Evolutionary conservation across 2,329 filamentous ascomycete genomes (phyloP), one percentile per base, ranked within the genome.

Genomic region (Berkeleyomyces rouxiae): DNA sequence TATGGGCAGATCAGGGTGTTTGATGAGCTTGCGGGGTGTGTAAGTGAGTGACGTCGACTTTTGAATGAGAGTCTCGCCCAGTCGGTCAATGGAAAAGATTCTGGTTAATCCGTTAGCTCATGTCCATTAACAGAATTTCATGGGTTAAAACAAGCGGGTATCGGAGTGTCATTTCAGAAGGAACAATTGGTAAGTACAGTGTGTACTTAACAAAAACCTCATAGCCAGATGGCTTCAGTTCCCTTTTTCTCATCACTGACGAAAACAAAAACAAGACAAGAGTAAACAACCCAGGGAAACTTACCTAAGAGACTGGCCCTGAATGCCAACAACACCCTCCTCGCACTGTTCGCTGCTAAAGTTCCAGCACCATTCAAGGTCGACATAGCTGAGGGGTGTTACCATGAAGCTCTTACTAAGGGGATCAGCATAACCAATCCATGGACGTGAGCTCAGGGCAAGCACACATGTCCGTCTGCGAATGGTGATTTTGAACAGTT

Each of bases 291-390:
- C 11, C 9, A 53, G 37, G 42, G 44, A 65, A 2, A 31, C 58
- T 73, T 84, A 95, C 90, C 90, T 82, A 67, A 95, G 74, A 71
- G 90, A 93, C 72, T 92, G 87, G 58, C 85, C 89, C 74, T 95
- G 88, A 65, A 96, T 92, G 65, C 90, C 91, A 61, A 96, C 92
- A 79, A 96, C 92, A 63, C 91, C 91, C 74, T 96, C 88, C 51
- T 87, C 84, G 69, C 91, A 96, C 72, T 96, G 88, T 71, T 96
- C 90, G 70, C 91, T 96, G 72, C 88, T 92, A 71, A 99, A 97
- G 69, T 93, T 96, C 86, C 91, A 96, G 3, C 88, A 91, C 79
- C 90, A 96, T 72, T 96, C 90, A 37, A 99, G 81, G 47, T 87
- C 85, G 61, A 86, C 84, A 69, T 95, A 96, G 72, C 88, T 89